Evolutionary conservation across 2,329 filamentous ascomycete species (phyloP).

Genomic region (Aspergillus sp.): DNA sequence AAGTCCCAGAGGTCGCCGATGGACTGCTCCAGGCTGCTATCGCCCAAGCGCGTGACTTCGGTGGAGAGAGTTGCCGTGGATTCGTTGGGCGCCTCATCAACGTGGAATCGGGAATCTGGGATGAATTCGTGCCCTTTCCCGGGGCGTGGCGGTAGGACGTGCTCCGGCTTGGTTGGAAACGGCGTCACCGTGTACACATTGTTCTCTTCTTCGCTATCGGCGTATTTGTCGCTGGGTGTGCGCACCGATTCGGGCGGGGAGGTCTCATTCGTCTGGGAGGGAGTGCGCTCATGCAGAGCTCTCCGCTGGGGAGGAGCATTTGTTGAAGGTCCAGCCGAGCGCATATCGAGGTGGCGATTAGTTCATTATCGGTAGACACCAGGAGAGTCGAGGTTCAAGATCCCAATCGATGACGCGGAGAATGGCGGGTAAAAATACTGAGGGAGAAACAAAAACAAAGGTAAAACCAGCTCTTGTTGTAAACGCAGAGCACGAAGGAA

Average conservation of each 20-base stretch:
- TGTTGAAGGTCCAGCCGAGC: slow-evolving; percentile 28
- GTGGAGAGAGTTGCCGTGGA: slow-evolving; percentile 31
- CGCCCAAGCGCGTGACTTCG: slow-evolving; percentile 23
- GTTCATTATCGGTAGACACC: slow-evolving; percentile 28
- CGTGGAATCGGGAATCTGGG: slow-evolving; percentile 30
- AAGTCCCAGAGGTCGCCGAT: slow-evolving; percentile 34
- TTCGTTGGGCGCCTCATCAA: slow-evolving; percentile 29
- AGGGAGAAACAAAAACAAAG: slow-evolving; percentile 8
- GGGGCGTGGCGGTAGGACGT: slow-evolving; percentile 43
- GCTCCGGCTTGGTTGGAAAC: slow-evolving; percentile 49
- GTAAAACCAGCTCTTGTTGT: slow-evolving; percentile 9
- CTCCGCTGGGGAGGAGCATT: slow-evolving; percentile 37
- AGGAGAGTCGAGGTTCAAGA: slow-evolving; percentile 8
- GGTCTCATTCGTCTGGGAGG: slow-evolving; percentile 46
- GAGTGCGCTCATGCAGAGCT: slow-evolving; percentile 47
- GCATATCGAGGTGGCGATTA: slow-evolving; percentile 31
- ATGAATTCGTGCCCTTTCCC: slow-evolving; percentile 37
- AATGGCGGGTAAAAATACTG: slow-evolving; percentile 1
- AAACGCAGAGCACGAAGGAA: slow-evolving; percentile 7
- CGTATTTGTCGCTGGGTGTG: slow-evolving; percentile 29
- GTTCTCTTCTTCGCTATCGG: slow-evolving; percentile 32
- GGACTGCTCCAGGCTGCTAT: slow-evolving; percentile 28
- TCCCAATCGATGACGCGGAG: slow-evolving; percentile 5
- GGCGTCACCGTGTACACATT: slow-evolving; percentile 43
- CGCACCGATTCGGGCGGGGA: slow-evolving; percentile 39